Conservation (phyloP, 2,329 filamentous ascomycete species). For the Fusarium tjaetaba region DNA sequence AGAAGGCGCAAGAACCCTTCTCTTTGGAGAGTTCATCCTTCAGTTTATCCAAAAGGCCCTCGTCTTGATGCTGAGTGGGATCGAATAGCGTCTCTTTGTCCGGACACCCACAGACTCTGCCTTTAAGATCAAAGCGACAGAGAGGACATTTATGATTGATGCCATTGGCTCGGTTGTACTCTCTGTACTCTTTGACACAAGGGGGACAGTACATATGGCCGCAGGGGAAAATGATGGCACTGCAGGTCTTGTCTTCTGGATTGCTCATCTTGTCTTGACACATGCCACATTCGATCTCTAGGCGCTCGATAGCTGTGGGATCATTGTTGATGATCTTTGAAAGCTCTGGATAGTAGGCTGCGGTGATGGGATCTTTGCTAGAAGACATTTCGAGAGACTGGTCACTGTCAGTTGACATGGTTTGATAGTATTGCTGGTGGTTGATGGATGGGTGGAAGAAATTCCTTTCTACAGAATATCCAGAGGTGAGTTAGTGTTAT, state of each 20-base stretch:
- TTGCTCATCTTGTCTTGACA: constrained; percentile 3
- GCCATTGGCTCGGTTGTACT: rapidly evolving
- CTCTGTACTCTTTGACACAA: background rate
- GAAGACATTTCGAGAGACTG: background rate
- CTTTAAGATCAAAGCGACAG: background rate
- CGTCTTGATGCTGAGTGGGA: background rate
- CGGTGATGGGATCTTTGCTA: background rate
- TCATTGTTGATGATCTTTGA: background rate
- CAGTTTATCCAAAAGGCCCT: background rate
- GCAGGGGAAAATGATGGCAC: background rate
- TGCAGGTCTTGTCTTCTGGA: background rate
- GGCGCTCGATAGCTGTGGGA: background rate
- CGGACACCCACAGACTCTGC: background rate
- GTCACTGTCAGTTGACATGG: background rate
- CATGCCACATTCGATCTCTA: constrained; percentile 1
- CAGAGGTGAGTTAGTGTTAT: rapidly evolving
- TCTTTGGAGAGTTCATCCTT: background rate
- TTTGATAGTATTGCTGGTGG: background rate
- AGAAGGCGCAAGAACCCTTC: background rate
- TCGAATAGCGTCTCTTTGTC: background rate
- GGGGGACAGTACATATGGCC: constrained; percentile 17
- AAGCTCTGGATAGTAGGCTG: background rate
- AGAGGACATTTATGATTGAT: background rate
- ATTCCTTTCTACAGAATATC: rapidly evolving
- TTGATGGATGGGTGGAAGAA: background rate